Conservation (phyloP, 129 eudicot species). For the Calendula officinalis region DNA sequence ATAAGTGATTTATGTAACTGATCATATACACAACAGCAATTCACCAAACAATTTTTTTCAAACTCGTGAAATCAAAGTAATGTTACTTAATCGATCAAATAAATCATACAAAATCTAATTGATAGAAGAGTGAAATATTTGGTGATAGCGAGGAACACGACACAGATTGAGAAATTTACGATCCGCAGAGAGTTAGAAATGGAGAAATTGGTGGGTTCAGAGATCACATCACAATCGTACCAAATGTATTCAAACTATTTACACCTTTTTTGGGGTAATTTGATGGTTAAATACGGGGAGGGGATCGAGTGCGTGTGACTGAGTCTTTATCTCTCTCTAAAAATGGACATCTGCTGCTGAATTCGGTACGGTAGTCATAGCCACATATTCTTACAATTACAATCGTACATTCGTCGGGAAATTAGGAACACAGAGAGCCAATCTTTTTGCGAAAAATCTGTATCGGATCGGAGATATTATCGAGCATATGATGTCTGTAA, state of each 20-base stretch:
- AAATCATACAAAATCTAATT: neutral
- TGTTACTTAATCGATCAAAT: neutral
- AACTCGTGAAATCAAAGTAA: neutral
- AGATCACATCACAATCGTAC: constrained; percentile 25
- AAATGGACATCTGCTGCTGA: constrained; percentile 29
- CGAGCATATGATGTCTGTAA: constrained; percentile 18
- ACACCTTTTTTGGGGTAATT: constrained; percentile 16
- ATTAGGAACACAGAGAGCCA: constrained; percentile 36
- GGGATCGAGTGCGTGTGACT: constrained; percentile 27
- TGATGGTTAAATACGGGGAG: constrained; percentile 21
- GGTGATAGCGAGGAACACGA: constrained; percentile 9
- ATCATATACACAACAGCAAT: neutral
- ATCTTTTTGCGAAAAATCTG: constrained; percentile 38
- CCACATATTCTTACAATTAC: constrained; percentile 14
- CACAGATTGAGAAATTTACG: constrained; percentile 5
- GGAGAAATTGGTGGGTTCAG: constrained; percentile 25
- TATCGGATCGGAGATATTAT: constrained; percentile 27
- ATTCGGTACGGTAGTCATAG: constrained; percentile 9
- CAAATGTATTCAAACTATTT: constrained; percentile 17
- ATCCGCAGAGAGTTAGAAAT: constrained; percentile 29
- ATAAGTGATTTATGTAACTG: neutral
- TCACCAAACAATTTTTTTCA: neutral
- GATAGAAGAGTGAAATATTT: neutral
- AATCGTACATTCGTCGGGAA: constrained; percentile 27
- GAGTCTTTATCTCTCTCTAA: constrained; percentile 34